These are phyloP conservation scores for Aspergillus ibericus DNA, from an alignment of 2,329 filamentous ascomycete species.

Conservation along the genomic window DNA sequence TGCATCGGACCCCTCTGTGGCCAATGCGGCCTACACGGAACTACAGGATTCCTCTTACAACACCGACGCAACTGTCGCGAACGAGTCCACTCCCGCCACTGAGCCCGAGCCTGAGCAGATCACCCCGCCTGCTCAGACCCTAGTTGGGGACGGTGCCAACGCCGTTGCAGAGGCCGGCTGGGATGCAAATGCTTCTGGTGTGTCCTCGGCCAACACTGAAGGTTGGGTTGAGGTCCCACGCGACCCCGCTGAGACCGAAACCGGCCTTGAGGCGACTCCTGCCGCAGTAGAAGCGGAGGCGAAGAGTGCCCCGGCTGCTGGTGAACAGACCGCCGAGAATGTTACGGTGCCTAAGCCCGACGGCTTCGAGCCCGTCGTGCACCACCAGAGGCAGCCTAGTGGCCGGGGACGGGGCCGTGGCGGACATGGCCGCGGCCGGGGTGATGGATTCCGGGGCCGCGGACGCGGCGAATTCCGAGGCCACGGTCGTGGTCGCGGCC, in stretches of 20 bases:
- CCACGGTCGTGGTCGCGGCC: conserved; percentile 40
- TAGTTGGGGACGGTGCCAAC: conserved; percentile 45
- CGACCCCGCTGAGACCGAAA: conserved; percentile 72
- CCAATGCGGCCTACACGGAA: conserved; percentile 62
- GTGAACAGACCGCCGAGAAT: conserved; percentile 81
- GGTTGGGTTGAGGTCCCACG: conserved; percentile 75
- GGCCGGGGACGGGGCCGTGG: conserved; percentile 38
- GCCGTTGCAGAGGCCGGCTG: conserved; percentile 54
- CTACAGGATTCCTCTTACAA: conserved; percentile 52
- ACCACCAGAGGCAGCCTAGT: conserved; percentile 37
- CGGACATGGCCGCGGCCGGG: conserved; percentile 33
- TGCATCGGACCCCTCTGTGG: conserved; percentile 59
- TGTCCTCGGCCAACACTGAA: conserved; percentile 56
- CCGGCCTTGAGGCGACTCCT: conserved; percentile 61
- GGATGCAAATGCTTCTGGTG: conserved; percentile 52
- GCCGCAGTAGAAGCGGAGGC: conserved; percentile 62
- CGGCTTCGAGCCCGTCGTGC: conserved; percentile 37
- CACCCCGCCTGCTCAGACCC: conserved; percentile 41
- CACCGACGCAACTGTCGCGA: conserved; percentile 59
- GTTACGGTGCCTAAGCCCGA: conserved; percentile 55
- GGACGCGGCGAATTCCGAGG: conserved; percentile 38
- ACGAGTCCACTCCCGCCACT: conserved; percentile 31
- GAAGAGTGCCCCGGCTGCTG: conserved; percentile 58
- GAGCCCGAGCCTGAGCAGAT: conserved; percentile 24
- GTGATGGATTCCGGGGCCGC: conserved; percentile 39